These are phyloP conservation scores for Vanderwaltozyma polyspora DNA, from an alignment of 805 yeast genomes.

Conservation along the genomic window DNA sequence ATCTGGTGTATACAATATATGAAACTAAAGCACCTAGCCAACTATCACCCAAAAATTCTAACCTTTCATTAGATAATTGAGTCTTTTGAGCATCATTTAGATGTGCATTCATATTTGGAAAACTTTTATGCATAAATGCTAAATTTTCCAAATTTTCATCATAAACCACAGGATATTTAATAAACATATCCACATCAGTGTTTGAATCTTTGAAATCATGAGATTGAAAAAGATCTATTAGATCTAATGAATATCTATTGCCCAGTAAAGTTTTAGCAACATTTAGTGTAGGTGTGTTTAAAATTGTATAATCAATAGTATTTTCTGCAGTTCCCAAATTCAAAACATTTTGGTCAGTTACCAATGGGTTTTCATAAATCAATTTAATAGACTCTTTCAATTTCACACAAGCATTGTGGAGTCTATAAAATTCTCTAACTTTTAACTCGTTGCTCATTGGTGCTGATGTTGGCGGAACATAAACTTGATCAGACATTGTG, in stretches of 20 bases:
- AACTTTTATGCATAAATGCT: conserved; percentile 16
- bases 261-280: conserved; percentile 2
- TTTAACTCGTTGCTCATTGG: too few species aligned
- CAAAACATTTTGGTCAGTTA: conserved; percentile 5
- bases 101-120: conserved; percentile 10
- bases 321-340: conserved; percentile 1
- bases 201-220: conserved; percentile 5
- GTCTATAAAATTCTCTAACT: conserved; percentile 9
- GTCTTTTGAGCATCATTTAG: conserved; percentile 9
- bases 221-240: conserved; percentile 3
- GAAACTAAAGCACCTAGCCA: conserved; percentile 59
- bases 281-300: conserved; percentile 8
- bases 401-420: conserved; percentile 10
- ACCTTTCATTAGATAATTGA: conserved; percentile 46
- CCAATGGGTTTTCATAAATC: conserved; percentile 6
- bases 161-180: conserved; percentile 13
- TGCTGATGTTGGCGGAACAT: too few species aligned
- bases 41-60: conserved; percentile 83
- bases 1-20: conserved; percentile 45
- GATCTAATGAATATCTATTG: neutral
- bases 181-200: conserved; percentile 5
- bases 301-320: conserved; percentile 7
- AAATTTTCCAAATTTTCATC: conserved; percentile 11
- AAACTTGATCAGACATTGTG: too few species aligned
- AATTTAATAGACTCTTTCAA: conserved; percentile 8